These are phyloP conservation scores for Eucalyptus microcorys DNA, from an alignment of 345 rosid species.

Conservation along the genomic window DNA sequence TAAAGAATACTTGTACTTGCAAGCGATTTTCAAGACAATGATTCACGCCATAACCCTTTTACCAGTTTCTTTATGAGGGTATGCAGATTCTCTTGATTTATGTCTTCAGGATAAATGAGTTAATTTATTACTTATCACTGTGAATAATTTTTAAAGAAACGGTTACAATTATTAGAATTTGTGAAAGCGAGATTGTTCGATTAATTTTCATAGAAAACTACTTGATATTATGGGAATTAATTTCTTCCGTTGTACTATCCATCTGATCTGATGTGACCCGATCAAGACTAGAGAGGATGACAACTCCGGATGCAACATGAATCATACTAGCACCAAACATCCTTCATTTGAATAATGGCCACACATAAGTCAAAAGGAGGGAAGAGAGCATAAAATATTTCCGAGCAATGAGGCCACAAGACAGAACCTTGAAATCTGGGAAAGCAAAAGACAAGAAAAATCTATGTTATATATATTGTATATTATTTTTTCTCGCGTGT, in stretches of 20 bases:
- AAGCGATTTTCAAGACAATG: neutral
- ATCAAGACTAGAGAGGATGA: neutral
- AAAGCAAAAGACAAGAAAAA: neutral
- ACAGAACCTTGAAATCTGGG: neutral
- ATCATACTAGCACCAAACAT: neutral
- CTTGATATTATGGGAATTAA: neutral
- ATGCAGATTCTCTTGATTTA: neutral
- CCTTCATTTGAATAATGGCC: neutral
- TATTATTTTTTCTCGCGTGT: neutral
- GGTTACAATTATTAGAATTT: neutral
- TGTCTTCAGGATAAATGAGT: neutral
- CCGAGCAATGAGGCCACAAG: neutral
- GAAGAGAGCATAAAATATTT: neutral
- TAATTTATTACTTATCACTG: neutral
- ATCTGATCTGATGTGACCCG: neutral
- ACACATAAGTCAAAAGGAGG: neutral
- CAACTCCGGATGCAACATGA: neutral
- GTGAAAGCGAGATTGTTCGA: neutral
- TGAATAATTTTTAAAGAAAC: neutral
- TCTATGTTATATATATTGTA: neutral
- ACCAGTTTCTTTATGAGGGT: neutral
- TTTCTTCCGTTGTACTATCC: neutral
- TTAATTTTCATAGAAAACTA: neutral
- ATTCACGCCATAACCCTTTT: neutral
- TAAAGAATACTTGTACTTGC: rapidly evolving